These are phyloP conservation scores for Colletotrichum zoysiae DNA, from an alignment of 2,329 filamentous ascomycete species.

Conservation along the genomic window DNA sequence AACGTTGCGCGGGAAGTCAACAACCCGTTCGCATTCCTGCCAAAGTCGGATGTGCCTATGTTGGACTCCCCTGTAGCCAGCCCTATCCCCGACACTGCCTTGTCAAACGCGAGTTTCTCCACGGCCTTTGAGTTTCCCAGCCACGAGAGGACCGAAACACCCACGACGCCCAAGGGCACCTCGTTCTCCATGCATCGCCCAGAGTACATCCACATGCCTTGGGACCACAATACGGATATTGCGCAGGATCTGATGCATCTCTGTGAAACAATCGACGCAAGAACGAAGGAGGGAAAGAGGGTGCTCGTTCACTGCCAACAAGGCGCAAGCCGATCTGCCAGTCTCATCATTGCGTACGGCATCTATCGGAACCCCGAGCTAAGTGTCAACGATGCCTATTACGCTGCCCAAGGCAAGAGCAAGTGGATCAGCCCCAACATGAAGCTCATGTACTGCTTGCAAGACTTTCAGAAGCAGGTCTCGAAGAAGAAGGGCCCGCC, in stretches of 20 bases:
- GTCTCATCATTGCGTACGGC: constrained; percentile 87
- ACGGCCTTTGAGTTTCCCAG: constrained; percentile 70
- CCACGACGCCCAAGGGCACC: constrained; percentile 69
- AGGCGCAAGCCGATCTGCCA: constrained; percentile 86
- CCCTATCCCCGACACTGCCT: constrained; percentile 67
- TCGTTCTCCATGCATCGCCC: constrained; percentile 64
- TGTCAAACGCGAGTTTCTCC: constrained; percentile 68
- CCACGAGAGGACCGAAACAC: constrained; percentile 58
- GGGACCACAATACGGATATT: constrained; percentile 92
- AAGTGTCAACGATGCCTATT: constrained; percentile 86
- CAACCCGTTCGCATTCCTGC: constrained; percentile 73
- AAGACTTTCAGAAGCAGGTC: constrained; percentile 80
- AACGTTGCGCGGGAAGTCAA: constrained; percentile 87
- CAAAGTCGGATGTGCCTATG: constrained; percentile 48
- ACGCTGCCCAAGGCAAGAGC: constrained; percentile 83
- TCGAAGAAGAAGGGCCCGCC: constrained; percentile 62
- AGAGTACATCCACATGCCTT: constrained; percentile 88
- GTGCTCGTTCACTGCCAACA: constrained; percentile 89
- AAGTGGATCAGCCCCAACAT: constrained; percentile 93
- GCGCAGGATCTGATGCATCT: constrained; percentile 80
- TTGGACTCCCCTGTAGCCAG: constrained; percentile 54
- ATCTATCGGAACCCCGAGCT: constrained; percentile 82
- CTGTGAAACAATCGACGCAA: constrained; percentile 81
- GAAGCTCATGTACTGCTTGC: constrained; percentile 90
- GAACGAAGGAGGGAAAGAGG: constrained; percentile 79